Evolutionary conservation across 2,329 filamentous ascomycete genomes (phyloP).

Genomic region (Acrocalymma vagum): DNA sequence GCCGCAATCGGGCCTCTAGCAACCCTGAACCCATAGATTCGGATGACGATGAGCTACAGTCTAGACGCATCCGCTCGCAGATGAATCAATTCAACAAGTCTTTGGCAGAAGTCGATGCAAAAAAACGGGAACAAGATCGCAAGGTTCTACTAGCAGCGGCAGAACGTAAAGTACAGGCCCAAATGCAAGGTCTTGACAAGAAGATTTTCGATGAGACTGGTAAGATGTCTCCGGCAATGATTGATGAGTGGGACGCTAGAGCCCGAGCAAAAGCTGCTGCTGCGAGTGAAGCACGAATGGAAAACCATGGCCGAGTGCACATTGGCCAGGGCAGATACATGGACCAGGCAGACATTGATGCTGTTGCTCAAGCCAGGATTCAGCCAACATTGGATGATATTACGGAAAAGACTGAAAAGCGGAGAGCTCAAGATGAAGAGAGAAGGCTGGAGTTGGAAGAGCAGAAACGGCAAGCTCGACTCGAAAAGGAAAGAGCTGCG

Average conservation of each 20-base stretch:
- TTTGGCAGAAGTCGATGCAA: slow-evolving; percentile 72
- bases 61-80: slow-evolving; percentile 76
- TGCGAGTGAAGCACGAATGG: slow-evolving; percentile 68
- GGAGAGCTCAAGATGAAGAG: slow-evolving; percentile 72
- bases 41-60: slow-evolving; percentile 70
- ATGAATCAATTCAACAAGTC: slow-evolving; percentile 80
- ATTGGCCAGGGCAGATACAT: slow-evolving; percentile 85
- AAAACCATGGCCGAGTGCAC: slow-evolving; percentile 67
- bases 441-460: slow-evolving; percentile 73
- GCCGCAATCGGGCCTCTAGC: slow-evolving; percentile 70
- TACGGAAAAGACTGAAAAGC: slow-evolving; percentile 76
- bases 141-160: slow-evolving; percentile 79
- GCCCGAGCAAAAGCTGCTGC: slow-evolving; percentile 74
- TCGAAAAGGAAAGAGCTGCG: slow-evolving; percentile 60
- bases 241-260: slow-evolving; percentile 81
- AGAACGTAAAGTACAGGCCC: slow-evolving; percentile 83
- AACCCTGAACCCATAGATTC: slow-evolving; percentile 62
- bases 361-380: slow-evolving; percentile 77
- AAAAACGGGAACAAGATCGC: slow-evolving; percentile 79
- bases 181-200: slow-evolving; percentile 82
- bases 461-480: slow-evolving; percentile 66
- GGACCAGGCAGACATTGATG: slow-evolving; percentile 79
- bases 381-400: slow-evolving; percentile 89
- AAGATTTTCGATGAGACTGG: slow-evolving; percentile 80
- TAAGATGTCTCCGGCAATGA: slow-evolving; percentile 71